Evolutionary conservation across 768 basidiomycete species (phyloP).

Genomic region (Mycena latifolia): DNA sequence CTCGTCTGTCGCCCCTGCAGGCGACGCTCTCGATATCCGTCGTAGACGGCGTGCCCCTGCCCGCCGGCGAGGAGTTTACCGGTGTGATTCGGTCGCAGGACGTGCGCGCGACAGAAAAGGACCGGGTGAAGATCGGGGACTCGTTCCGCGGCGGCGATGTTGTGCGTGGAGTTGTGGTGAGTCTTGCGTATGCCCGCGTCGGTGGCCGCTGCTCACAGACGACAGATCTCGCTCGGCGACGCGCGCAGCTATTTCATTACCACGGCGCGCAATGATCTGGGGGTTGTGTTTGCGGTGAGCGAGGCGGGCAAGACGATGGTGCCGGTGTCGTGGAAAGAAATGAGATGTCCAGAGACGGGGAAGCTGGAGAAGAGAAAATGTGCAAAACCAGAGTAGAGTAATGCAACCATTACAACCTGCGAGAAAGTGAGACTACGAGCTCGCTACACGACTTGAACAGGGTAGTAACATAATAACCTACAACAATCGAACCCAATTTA

Average conservation of each 20-base stretch:
- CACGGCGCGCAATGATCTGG: conserved; percentile 90
- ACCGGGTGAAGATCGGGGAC: conserved; percentile 89
- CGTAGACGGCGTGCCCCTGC: conserved; percentile 88
- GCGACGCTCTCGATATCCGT: conserved; percentile 87
- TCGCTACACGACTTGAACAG: no score
- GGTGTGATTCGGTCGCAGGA: conserved; percentile 92
- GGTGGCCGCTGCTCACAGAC: background rate
- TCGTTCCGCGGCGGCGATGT: conserved; percentile 95
- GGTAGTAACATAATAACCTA: no score
- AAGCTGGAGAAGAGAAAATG: conserved; percentile 86
- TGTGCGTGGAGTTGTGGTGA: conserved; percentile 86
- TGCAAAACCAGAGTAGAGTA: conserved; percentile 85
- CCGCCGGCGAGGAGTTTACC: conserved; percentile 87
- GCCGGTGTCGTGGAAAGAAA: conserved; percentile 91
- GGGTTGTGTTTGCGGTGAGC: conserved; percentile 86
- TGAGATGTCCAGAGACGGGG: conserved; percentile 89
- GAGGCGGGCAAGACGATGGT: conserved; percentile 89
- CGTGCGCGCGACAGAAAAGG: conserved; percentile 90
- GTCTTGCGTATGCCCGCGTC: conserved; percentile 44
- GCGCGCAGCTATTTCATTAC: conserved; percentile 93
- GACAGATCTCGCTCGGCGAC: conserved; percentile 91
- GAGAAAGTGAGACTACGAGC: no score
- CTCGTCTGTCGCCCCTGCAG: conserved; percentile 86
- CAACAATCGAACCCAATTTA: no score
- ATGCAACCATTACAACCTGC: no score